phyloP scores from a whole-genome alignment of 257 asterid genomes.

The Leonotis leonurus region DNA sequence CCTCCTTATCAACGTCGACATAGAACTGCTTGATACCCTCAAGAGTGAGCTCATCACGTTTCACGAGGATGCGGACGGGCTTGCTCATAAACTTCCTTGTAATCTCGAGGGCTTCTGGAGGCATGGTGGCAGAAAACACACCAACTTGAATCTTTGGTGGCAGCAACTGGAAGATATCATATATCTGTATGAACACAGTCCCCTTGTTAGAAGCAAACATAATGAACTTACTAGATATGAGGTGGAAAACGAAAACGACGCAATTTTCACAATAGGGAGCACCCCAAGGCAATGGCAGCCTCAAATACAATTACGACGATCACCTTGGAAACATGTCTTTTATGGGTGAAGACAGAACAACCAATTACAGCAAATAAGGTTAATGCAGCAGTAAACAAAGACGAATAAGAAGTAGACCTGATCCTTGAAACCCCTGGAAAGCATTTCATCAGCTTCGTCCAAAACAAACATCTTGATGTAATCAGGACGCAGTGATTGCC shows the following conservation, averaged over 20 bases:
- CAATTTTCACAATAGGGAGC: too few relatives aligned
- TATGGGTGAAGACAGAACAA: too few relatives aligned
- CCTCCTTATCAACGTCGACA: conserved; percentile 42
- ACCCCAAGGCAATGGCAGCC: too few relatives aligned
- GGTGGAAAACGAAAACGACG: too few relatives aligned
- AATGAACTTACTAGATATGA: too few relatives aligned
- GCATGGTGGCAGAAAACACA: conserved; percentile 62
- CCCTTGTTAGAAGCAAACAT: conserved; percentile 16
- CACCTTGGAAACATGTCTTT: too few relatives aligned
- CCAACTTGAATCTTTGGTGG: conserved; percentile 62
- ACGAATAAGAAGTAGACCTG: conserved; percentile 26
- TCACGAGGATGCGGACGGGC: conserved; percentile 52
- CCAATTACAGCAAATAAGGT: too few relatives aligned
- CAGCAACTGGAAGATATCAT: conserved; percentile 51
- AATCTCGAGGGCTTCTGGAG: conserved; percentile 62
- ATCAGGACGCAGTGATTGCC: conserved; percentile 53
- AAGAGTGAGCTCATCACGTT: conserved; percentile 55
- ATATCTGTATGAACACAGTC: conserved; percentile 30
- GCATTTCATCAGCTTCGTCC: conserved; percentile 64
- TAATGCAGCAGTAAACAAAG: too few relatives aligned
- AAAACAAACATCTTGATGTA: conserved; percentile 53
- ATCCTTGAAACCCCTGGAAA: conserved; percentile 54
- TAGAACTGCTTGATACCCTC: conserved; percentile 58
- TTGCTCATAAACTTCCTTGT: conserved; percentile 50
- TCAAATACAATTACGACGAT: too few relatives aligned